Base-by-base conservation (phyloP, 2,329 filamentous ascomycete species). In the Fusarium drepaniforme region DNA sequence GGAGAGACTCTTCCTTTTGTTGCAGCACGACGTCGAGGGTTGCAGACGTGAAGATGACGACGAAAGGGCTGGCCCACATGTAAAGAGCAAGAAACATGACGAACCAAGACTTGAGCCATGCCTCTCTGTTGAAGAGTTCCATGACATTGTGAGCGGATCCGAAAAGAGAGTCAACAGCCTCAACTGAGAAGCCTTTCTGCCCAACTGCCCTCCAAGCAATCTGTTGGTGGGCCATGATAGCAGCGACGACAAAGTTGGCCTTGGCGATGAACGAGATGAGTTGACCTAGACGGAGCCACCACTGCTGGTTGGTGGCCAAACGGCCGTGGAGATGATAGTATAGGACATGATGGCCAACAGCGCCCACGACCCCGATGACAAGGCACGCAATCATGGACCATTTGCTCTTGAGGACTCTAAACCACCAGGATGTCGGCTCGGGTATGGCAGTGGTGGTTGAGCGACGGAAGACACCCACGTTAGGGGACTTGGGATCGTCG, bases 321-420 rank as follows among this genome's bases (percentile, higher is more conserved):
- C 35, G 38, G 1, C 66, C 63, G 8, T 73, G 37, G 2, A 75
- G 59, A 28, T 64, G 23, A 8, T 33, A 30, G 37, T 74, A 75
- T 2, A 74, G 57, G 18, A 70, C 64, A 8, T 75, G 72, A 3
- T 74, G 72, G 0, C 72, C 51, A 3, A 70, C 13, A 6, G 72
- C 69, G 0, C n/a, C 68, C 2, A 44, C 44, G 21, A 64, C 40
- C 2, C 72, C 72, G 12, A 75, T 53, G 2, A 30, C 3, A n/a
- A 74, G 40, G 9, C 68, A 75, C 3, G 12, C 40, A 23, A 75
- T 62, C 65, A 74, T 74, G 5, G 72, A 75, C 72, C 72, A 75
- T 30, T 42, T 58, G 18, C 72, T 75, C 35, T 66, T 68, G 58
- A 75, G 35, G n/a, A 70, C 28, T 8, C 67, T 64, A 16, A 62